Evolutionary conservation across 1,139 yeast genomes (phyloP), one percentile per base, ranked within the genome.

Genomic region (Candida tropicalis): DNA sequence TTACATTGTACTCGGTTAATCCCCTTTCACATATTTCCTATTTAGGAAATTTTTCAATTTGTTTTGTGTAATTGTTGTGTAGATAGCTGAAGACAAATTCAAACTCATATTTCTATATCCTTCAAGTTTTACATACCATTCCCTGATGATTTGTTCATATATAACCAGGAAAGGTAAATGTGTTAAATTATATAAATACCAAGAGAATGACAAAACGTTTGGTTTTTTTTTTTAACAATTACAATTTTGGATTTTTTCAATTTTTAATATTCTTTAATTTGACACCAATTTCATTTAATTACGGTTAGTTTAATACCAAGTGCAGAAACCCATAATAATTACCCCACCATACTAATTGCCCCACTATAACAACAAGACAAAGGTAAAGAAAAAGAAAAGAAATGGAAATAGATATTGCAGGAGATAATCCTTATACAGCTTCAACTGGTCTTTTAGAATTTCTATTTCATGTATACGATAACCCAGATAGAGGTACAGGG

Each of bases 401-500:
- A 12, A 35, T 26, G 38, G 13, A 16, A n/a, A 8, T 33, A 13
- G 36, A 33, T 23, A 22, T 22, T 9, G 36, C 27, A 10, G 27
- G 20, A 7, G 36, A 33, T 11, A 27, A 33, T 18, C 36, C 36
- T 3, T 43, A 40, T 29, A 20, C 43, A 3, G 43, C 41, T 6
- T 22, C 46, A 4, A 28, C 24, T 10, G 43, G 46, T 9, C 11
- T 39, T 4, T 11, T 43, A 6, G 34, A 31, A n/a, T 4, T 43
- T n/a, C 16, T 43, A 12, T 31, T 32, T 20, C 34, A 29, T 10
- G 15, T 31, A 3, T 41, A 38, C 20, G 38, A 39, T 18, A 32
- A 37, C 5, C 43, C 49, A 13, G 45, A 46, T 29, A 25, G 26
- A 35, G 47, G 41, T 1, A 39, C 46, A 4, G 47, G 50, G 4